phyloP scores from a whole-genome alignment of 2,329 filamentous ascomycete genomes.

The Ophiostoma sp. region DNA sequence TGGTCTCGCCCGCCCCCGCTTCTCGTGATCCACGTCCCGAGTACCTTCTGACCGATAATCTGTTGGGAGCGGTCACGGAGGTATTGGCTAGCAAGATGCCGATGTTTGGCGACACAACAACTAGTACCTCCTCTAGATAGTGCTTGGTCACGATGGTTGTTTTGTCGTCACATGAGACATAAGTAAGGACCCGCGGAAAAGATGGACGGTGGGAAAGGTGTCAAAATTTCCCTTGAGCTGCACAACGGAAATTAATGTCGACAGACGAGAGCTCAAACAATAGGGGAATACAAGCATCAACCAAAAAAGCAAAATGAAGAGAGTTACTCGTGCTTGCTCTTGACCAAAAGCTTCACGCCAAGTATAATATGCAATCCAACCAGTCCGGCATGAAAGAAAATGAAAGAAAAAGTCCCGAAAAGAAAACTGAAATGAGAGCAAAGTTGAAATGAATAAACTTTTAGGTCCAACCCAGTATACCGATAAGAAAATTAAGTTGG shows the following conservation, averaged over 20 bases:
- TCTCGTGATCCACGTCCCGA: slow-evolving; percentile 4
- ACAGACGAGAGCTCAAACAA: too few species aligned
- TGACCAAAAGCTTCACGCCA: neutral
- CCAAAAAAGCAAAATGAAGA: neutral
- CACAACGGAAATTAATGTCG: too few species aligned
- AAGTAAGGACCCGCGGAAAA: neutral
- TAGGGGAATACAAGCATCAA: neutral
- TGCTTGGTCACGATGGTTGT: neutral
- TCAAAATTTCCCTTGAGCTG: neutral
- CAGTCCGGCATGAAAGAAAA: neutral
- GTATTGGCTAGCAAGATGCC: neutral
- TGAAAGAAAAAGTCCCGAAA: neutral
- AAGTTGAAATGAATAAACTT: slow-evolving; percentile 6
- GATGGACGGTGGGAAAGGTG: neutral
- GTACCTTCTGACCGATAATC: neutral
- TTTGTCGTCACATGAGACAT: neutral
- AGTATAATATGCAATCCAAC: neutral
- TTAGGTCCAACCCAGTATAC: neutral
- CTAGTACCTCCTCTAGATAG: neutral
- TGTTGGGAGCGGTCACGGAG: slow-evolving; percentile 1
- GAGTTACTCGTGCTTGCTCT: neutral
- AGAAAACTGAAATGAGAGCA: neutral
- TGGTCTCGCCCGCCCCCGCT: neutral
- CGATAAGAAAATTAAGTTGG: neutral
- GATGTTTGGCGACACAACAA: neutral